Evolutionary conservation across 768 basidiomycete genomes (phyloP), one percentile per base, ranked within the genome.

Genomic region (Trametes gibbosa): DNA sequence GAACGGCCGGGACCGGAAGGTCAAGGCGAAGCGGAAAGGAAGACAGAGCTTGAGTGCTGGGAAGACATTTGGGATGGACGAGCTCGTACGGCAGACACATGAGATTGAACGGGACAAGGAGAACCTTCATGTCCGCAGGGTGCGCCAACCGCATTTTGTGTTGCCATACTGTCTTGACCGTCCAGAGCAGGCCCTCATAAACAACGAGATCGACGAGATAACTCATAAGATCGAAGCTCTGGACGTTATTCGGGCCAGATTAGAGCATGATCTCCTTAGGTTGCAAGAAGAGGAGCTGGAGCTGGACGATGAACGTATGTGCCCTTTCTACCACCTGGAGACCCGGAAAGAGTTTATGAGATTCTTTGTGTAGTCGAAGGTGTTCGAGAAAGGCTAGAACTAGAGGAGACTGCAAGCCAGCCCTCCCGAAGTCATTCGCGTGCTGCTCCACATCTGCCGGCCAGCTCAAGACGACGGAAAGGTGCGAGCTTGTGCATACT

Each of bases 281-380:
- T 71, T 98, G 46, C 91, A 95, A 57, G 96, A 99, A 70, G 96
- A 98, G 65, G 95, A 97, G 62, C 77, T 99, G 23, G 96, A 98
- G 68, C 76, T 99, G n/a, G 93, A 97, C 67, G 96, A 97, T 60
- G 96, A 99, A 75, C 73, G 94, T 95, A 67, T 67, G 92, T 80
- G 12, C 46, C 51, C 0, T 40, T 25, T n/a, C 19, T 16, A 5
- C 5, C 27, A 45, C 61, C 50, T 2, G 17, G 19, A 35, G 25
- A 37, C 43, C 19, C 55, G 41, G 29, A 10, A 32, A 32, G 29
- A 32, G 10, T 32, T 32, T 32, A 46, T 54, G 24, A 39, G 52
- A 13, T 48, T 59, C 54, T 51, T 53, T n/a, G 27, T 53, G 24
- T 65, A 96, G 94, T 97, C 55, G 86, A 92, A 73, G 95, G 95